A percentile compares a stretch with the other conserved stretches of the same genome.
phyloP scores from a whole-genome alignment of 2,329 filamentous ascomycete genomes.

The Fusarium sp. region DNA sequence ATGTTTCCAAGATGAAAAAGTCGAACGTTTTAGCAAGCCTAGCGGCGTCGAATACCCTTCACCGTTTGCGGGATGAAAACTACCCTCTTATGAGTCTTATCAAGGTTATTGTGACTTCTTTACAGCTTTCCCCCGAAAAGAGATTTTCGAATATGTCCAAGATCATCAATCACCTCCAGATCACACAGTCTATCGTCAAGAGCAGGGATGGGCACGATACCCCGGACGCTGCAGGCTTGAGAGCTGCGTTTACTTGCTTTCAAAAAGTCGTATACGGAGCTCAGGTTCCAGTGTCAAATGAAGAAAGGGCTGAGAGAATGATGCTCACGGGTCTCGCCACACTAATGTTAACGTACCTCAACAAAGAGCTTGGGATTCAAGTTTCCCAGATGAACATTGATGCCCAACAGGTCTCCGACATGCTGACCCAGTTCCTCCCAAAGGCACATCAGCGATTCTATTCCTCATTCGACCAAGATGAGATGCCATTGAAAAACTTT shows the following conservation, averaged over 20 bases:
- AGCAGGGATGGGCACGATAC: neutral
- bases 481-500: neutral
- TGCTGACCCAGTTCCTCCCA: slow-evolving; percentile 1
- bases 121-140: neutral
- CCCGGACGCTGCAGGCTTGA: neutral
- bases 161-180: neutral
- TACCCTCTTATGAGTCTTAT: slow-evolving; percentile 6
- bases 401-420: neutral
- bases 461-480: neutral
- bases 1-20: neutral
- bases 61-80: neutral
- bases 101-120: neutral
- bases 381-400: neutral
- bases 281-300: neutral
- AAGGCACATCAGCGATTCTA: neutral
- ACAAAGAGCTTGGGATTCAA: neutral
- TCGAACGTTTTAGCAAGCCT: neutral
- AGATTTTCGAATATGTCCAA: slow-evolving; percentile 3
- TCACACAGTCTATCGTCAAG: neutral
- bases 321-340: neutral
- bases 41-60: slow-evolving; percentile 1
- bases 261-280: neutral
- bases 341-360: neutral
- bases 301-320: neutral
- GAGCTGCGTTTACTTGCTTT: neutral